Evolutionary conservation across 768 basidiomycete species (phyloP).

Genomic region (Myochromella boudieri): DNA sequence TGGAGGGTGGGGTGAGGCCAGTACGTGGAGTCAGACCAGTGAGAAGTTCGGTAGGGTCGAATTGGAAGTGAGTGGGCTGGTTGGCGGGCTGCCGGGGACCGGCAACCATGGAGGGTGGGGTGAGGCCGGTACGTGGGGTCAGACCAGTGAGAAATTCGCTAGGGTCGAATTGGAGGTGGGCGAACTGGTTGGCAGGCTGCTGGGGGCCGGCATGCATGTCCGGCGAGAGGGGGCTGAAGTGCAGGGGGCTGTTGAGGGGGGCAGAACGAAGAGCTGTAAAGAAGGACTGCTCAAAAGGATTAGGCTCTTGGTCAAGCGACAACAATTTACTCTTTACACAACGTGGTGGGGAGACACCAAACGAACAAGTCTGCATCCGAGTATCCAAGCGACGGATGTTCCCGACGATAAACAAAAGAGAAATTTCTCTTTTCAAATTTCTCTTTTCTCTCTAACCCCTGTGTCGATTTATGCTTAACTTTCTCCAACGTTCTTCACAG

Average conservation of each 20-base stretch:
- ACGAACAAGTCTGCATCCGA: too few relatives aligned
- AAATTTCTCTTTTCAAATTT: too few relatives aligned
- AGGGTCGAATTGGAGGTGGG: slow-evolving; percentile 63
- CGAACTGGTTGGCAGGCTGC: slow-evolving; percentile 36
- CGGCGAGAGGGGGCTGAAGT: slow-evolving; percentile 91
- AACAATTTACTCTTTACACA: slow-evolving; percentile 34
- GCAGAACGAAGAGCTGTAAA: slow-evolving; percentile 42
- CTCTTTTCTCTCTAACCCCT: too few relatives aligned
- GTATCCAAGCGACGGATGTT: too few relatives aligned
- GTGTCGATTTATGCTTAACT: too few relatives aligned
- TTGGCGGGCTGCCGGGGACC: too few relatives aligned
- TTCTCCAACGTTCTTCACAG: too few relatives aligned
- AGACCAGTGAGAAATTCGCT: slow-evolving; percentile 80
- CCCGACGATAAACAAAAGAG: too few relatives aligned
- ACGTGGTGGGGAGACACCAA: slow-evolving; percentile 18
- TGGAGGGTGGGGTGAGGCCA: slow-evolving; percentile 81
- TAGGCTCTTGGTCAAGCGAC: slow-evolving; percentile 71
- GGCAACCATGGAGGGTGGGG: too few relatives aligned
- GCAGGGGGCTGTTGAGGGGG: slow-evolving; percentile 71
- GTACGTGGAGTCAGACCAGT: too few relatives aligned
- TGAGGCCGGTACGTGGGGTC: slow-evolving; percentile 84
- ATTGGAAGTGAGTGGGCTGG: too few relatives aligned
- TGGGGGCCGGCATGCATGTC: slow-evolving; percentile 94
- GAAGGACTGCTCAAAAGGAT: slow-evolving; percentile 96
- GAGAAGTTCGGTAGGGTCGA: too few relatives aligned